Evolutionary conservation across 257 asterid genomes (phyloP).

Genomic region (Petunia axillaris): DNA sequence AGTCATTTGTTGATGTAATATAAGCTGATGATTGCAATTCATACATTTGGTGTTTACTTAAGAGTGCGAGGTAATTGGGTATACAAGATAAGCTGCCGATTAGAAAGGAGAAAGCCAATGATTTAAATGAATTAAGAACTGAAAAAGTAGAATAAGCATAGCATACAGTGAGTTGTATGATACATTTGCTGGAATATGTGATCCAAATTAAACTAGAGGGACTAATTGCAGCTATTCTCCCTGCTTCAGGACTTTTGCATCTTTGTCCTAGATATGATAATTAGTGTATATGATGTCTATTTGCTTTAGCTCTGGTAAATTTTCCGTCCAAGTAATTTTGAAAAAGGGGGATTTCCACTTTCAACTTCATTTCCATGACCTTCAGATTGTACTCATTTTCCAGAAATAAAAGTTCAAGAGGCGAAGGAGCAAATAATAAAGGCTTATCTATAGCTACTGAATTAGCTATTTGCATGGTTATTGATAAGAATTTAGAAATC

Average conservation of each 20-base stretch:
- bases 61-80: background rate
- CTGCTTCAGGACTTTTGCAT: background rate
- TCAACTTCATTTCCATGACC: background rate
- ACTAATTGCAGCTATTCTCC: background rate
- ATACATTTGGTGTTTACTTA: background rate
- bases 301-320: too few relatives aligned
- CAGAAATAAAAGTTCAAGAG: background rate
- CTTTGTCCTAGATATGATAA: background rate
- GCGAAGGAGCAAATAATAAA: background rate
- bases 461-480: background rate
- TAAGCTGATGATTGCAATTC: slow-evolving; percentile 1
- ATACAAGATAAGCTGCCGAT: background rate
- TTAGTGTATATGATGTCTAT: background rate
- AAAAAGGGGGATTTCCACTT: background rate
- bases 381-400: background rate
- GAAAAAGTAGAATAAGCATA: slow-evolving; percentile 7
- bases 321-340: background rate
- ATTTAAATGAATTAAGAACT: slow-evolving; percentile 14
- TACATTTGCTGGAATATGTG: background rate
- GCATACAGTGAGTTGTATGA: background rate
- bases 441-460: background rate
- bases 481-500: background rate
- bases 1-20: background rate
- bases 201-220: background rate
- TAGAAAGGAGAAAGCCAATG: background rate